Conservation (phyloP, 441 rosid species). For the Erodium texanum region DNA sequence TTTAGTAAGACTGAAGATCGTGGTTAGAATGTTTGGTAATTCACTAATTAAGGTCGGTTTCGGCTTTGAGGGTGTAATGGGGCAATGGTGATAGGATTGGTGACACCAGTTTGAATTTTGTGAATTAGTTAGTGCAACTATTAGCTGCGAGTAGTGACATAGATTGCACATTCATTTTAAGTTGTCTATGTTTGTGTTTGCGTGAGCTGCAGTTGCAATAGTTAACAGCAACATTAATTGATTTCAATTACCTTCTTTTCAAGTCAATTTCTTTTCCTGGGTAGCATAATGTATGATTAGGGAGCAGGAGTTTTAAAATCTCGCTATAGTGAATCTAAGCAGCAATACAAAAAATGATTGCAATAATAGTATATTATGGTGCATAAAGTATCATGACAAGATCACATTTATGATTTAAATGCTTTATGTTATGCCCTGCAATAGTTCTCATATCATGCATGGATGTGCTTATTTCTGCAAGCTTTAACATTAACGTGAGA, state of each 20-base stretch:
- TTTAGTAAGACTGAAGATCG: neutral
- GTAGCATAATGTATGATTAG: neutral
- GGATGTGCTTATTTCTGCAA: neutral
- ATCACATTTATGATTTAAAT: neutral
- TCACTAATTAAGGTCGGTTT: neutral
- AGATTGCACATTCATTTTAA: neutral
- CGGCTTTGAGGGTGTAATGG: neutral
- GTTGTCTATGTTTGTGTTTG: neutral
- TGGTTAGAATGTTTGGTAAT: neutral
- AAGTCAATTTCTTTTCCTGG: neutral
- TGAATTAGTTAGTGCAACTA: neutral
- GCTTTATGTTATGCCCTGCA: neutral
- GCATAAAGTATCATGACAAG: neutral
- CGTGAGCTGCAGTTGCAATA: neutral
- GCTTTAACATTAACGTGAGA: neutral
- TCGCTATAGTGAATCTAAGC: too few relatives aligned
- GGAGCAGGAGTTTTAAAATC: too few relatives aligned
- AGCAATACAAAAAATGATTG: neutral
- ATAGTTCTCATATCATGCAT: neutral
- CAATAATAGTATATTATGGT: neutral
- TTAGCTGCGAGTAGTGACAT: neutral
- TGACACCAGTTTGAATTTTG: neutral
- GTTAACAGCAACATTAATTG: neutral
- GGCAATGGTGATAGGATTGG: conserved; percentile 3
- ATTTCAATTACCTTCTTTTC: neutral